These are phyloP conservation scores for Apiospora aurea DNA, from an alignment of 2,329 filamentous ascomycete genomes.

Conservation along the genomic window DNA sequence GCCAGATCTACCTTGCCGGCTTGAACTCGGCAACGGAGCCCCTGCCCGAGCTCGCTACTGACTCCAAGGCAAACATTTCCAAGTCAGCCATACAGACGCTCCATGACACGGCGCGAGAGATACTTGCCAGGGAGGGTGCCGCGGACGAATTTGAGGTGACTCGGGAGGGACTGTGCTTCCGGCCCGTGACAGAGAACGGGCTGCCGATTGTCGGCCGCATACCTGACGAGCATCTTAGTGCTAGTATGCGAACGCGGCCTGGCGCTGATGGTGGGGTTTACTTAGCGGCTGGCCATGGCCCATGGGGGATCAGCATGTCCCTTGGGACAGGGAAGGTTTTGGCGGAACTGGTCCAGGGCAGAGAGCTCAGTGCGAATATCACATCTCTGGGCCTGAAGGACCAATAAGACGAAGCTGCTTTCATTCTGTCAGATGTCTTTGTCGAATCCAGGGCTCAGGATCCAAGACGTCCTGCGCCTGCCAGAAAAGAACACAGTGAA, in stretches of 20 bases:
- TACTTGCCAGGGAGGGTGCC: constrained; percentile 51
- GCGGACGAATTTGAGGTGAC: constrained; percentile 65
- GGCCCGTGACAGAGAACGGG: constrained; percentile 71
- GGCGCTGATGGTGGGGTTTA: constrained; percentile 68
- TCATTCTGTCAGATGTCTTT: background rate
- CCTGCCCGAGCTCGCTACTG: constrained; percentile 63
- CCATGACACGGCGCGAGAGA: constrained; percentile 52
- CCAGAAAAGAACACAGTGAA: too few species aligned
- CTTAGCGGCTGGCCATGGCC: constrained; percentile 75
- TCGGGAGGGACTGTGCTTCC: constrained; percentile 73
- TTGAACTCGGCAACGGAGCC: constrained; percentile 68
- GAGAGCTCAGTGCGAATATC: constrained; percentile 65
- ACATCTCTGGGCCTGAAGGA: constrained; percentile 50
- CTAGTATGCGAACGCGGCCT: constrained; percentile 49
- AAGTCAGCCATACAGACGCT: constrained; percentile 56
- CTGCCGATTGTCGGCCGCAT: constrained; percentile 68
- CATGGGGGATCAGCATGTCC: constrained; percentile 73
- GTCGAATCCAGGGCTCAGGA: background rate
- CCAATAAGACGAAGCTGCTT: background rate
- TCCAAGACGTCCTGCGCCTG: background rate
- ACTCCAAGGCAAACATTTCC: constrained; percentile 50
- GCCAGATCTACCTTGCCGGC: constrained; percentile 76
- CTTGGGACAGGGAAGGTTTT: constrained; percentile 75
- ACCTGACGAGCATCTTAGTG: constrained; percentile 61
- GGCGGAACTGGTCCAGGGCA: constrained; percentile 72